Conservation (phyloP, 495 filamentous ascomycete genomes). For the Penicillium riverlandense region DNA sequence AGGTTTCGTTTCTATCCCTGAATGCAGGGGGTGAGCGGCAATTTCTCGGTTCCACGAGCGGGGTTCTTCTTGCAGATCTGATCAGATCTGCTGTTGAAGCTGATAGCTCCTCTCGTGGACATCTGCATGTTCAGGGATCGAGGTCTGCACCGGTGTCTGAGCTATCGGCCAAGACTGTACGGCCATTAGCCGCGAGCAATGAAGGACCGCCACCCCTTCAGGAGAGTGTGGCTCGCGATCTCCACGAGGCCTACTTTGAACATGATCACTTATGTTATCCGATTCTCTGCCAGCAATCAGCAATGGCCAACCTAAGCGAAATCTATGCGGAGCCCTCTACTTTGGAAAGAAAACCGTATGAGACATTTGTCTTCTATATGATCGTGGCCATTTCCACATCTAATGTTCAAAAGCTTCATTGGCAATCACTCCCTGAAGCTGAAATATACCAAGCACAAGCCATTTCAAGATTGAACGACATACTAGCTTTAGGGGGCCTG, state of each 20-base stretch:
- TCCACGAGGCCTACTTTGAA: slow-evolving; percentile 14
- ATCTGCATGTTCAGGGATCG: too few relatives aligned
- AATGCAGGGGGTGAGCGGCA: slow-evolving; percentile 16
- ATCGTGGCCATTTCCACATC: slow-evolving; percentile 14
- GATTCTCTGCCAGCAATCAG: slow-evolving; percentile 4
- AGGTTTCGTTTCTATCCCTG: slow-evolving; percentile 19
- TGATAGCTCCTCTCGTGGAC: too few relatives aligned
- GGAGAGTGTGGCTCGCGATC: slow-evolving; percentile 8
- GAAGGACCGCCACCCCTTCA: slow-evolving; percentile 5
- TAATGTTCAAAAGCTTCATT: slow-evolving; percentile 16
- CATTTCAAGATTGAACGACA: slow-evolving; percentile 3
- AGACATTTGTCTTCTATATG: slow-evolving; percentile 17
- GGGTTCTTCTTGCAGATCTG: slow-evolving; percentile 17
- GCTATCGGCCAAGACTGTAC: too few relatives aligned
- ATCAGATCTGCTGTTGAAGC: slow-evolving; percentile 5
- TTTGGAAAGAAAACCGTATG: slow-evolving; percentile 6
- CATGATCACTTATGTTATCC: slow-evolving; percentile 21
- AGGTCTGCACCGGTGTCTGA: too few relatives aligned
- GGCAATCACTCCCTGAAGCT: slow-evolving; percentile 14
- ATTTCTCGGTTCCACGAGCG: slow-evolving; percentile 16
- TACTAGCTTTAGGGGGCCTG: slow-evolving; percentile 9
- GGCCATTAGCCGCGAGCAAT: too few relatives aligned
- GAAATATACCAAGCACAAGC: slow-evolving; percentile 14
- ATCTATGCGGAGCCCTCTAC: slow-evolving; percentile 10
- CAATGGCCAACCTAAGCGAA: slow-evolving; percentile 1